Evolutionary conservation across 176 grass and related monocot genomes (phyloP).

Genomic region (Metroxylon sagu): DNA sequence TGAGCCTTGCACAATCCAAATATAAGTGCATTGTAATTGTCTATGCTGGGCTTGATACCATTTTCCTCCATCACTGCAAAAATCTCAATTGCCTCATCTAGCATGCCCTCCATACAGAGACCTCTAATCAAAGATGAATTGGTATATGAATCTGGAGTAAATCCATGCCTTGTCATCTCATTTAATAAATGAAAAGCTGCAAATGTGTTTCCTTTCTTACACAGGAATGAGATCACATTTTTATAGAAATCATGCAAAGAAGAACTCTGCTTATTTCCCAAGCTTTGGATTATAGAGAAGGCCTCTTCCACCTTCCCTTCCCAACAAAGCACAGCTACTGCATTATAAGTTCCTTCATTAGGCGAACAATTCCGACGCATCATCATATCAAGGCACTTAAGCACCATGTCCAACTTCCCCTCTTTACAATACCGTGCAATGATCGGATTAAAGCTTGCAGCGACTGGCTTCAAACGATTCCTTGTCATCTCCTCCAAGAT

Average conservation of each 20-base stretch:
- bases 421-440: conserved; percentile 23
- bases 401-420: conserved; percentile 19
- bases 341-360: conserved; percentile 28
- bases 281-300: conserved; percentile 17
- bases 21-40: conserved; percentile 29
- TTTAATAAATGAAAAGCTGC: conserved; percentile 23
- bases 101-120: conserved; percentile 27
- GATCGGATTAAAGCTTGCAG: conserved; percentile 24
- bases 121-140: conserved; percentile 24
- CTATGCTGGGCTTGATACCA: conserved; percentile 13
- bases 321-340: conserved; percentile 22
- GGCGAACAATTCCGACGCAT: conserved; percentile 12
- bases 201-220: conserved; percentile 29
- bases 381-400: conserved; percentile 21
- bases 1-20: conserved; percentile 28
- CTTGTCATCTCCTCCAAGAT: conserved; percentile 29
- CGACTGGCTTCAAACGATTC: conserved; percentile 13
- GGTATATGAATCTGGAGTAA: conserved; percentile 21
- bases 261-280: conserved; percentile 9
- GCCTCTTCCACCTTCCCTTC: conserved; percentile 25
- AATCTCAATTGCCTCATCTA: conserved; percentile 18
- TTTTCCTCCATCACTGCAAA: conserved; percentile 26
- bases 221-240: conserved; percentile 26
- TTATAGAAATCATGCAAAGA: conserved; percentile 22
- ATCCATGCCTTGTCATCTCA: conserved; percentile 26